phyloP scores from a whole-genome alignment of 2,329 filamentous ascomycete species.

The Ophiostoma perfectum region DNA sequence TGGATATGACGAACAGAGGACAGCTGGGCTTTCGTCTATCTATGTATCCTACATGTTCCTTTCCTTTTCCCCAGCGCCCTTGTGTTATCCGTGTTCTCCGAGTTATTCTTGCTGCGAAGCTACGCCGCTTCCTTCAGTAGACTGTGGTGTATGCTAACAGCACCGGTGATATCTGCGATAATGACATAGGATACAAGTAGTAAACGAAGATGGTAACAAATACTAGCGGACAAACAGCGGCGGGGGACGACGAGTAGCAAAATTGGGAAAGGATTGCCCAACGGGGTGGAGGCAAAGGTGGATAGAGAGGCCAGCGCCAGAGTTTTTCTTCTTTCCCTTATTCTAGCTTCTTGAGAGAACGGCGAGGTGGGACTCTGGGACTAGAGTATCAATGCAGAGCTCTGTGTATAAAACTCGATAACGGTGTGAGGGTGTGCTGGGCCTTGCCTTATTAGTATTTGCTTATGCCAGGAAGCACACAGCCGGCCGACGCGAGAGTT shows the following conservation, averaged over 20 bases:
- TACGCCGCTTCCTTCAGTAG: too few species aligned
- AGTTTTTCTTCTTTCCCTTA: neutral
- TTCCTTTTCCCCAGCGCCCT: too few species aligned
- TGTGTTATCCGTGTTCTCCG: too few species aligned
- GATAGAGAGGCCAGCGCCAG: constrained; percentile 10
- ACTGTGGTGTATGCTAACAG: neutral
- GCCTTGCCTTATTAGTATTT: neutral
- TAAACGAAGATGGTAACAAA: neutral
- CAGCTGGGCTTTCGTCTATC: too few species aligned
- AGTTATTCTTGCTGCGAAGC: too few species aligned
- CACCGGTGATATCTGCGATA: neutral
- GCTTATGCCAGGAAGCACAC: constrained; percentile 7
- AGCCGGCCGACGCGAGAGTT: neutral
- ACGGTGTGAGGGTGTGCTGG: neutral
- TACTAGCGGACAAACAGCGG: constrained; percentile 5
- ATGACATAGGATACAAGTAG: neutral
- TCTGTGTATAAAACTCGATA: neutral
- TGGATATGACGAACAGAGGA: too few species aligned
- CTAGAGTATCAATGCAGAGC: neutral
- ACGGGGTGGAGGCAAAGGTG: constrained; percentile 15
- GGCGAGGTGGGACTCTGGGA: neutral
- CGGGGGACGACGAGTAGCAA: neutral
- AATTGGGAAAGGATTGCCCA: constrained; percentile 13
- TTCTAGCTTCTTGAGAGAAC: neutral
- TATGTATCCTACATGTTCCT: too few species aligned